Conservation (phyloP, 108 stramenopile genomes). For the Epithemia pelagica region DNA sequence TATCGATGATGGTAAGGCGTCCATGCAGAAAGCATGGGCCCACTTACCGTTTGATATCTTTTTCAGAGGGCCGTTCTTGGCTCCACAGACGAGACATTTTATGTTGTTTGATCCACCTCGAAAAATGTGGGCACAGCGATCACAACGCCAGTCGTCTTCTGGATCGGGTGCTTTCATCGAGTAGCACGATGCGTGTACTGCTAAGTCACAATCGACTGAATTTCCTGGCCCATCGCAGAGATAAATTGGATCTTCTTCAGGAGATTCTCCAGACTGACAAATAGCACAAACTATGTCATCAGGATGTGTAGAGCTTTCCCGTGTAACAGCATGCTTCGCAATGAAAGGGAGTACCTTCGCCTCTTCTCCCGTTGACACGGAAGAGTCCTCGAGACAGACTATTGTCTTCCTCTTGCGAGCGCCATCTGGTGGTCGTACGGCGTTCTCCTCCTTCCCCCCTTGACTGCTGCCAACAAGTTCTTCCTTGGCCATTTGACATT, state of each 20-base stretch:
- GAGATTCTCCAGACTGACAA: conserved; percentile 30
- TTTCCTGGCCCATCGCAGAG: conserved; percentile 54
- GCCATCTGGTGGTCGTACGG: too few relatives aligned
- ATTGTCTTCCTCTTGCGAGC: too few relatives aligned
- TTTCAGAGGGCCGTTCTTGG: conserved; percentile 15
- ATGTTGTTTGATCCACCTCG: background rate
- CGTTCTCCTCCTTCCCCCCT: too few relatives aligned
- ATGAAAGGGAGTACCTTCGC: background rate
- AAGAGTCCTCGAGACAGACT: too few relatives aligned
- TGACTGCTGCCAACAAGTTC: too few relatives aligned
- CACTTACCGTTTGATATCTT: conserved; percentile 6
- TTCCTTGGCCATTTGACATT: too few relatives aligned
- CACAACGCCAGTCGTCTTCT: conserved; percentile 42
- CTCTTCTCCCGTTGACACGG: too few relatives aligned
- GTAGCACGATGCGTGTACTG: conserved; percentile 52
- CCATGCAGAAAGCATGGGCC: conserved; percentile 19
- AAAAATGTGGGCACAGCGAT: conserved; percentile 26
- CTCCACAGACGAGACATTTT: background rate
- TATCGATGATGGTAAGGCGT: background rate
- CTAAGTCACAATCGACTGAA: conserved; percentile 27
- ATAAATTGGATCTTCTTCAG: conserved; percentile 36
- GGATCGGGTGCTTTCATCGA: conserved; percentile 7
- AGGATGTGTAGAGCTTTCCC: too few relatives aligned
- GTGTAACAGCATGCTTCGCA: too few relatives aligned
- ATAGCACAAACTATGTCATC: conserved; percentile 37